Base-by-base conservation (phyloP, 768 basidiomycete species). In the Sarcomyxa edulis region DNA sequence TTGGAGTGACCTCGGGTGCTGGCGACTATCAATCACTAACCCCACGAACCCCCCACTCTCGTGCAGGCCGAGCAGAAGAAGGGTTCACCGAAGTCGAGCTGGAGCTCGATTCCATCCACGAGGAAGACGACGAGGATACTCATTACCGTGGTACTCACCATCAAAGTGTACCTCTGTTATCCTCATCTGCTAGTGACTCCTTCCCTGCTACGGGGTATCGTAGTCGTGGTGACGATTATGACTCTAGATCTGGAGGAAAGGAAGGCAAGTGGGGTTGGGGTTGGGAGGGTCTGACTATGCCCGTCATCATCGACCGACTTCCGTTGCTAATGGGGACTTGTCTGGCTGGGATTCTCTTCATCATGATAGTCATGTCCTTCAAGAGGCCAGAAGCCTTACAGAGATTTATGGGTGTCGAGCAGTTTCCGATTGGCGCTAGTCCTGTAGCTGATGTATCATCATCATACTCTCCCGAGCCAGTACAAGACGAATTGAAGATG, bases 21-120 rank as follows among this genome's bases (percentile, higher is more conserved):
- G 15, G 37, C 26, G 62, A 68, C 33, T 54, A 65, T 40, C 65
- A 58, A 40, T 32, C 45, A 15, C 56, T 74, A 20, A 80, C 77
- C 12, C 80, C 80, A 2, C 65, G 80, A 39, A 81, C 80, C 20
- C 79, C 80, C 36, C 79, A 74, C 55, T 75, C 76, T 24, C 74
- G 74, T 45, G 66, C 76, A 28, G 78, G 76, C 34, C 66, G 68
- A 51, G 68, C 69, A 34, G 75, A 80, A 50, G 74, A 76, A 50
- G 71, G 64, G 7, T 67, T 69, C 51, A 65, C 66, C 7, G 69
- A 69, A 32, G 50, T 64, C n/a, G 75, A 77, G 40, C 60, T 74
- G 10, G 59, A 69, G 15, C 61, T 71, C 20, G 32, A 62, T 18
- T 53, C 50, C 5, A 48, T 49, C 37, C 54, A 50, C 3, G 50